phyloP scores from a whole-genome alignment of 2,329 filamentous ascomycete genomes.

The Pestalotiopsis sp. region DNA sequence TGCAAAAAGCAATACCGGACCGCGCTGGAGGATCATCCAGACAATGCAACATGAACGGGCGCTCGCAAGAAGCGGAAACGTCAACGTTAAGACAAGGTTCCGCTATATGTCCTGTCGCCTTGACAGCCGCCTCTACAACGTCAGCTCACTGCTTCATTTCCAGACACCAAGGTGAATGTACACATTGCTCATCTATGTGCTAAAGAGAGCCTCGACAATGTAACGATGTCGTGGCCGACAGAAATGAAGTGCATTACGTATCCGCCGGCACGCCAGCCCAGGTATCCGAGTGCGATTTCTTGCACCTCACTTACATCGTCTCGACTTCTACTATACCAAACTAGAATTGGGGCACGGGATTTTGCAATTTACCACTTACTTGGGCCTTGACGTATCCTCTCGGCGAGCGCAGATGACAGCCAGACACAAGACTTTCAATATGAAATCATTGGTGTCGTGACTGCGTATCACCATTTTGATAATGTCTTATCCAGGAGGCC shows the following conservation, averaged over 20 bases:
- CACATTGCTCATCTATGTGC: background rate
- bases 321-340: background rate
- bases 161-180: background rate
- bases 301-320: background rate
- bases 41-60: slow-evolving; percentile 10
- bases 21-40: slow-evolving; percentile 4
- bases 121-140: slow-evolving; percentile 10
- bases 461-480: background rate
- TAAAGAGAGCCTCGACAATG: background rate
- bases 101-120: slow-evolving; percentile 6
- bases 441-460: background rate
- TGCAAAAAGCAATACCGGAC: background rate
- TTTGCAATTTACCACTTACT: background rate
- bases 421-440: background rate
- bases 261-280: background rate
- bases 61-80: slow-evolving; percentile 5
- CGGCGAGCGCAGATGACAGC: background rate
- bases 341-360: background rate
- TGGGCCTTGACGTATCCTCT: background rate
- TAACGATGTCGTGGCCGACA: background rate
- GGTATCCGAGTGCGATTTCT: background rate
- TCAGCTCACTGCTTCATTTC: background rate
- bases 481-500: background rate
- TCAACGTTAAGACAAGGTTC: slow-evolving; percentile 11
- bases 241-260: slow-evolving; percentile 3